Percentiles rank a stretch among this genome's conserved stretches.
phyloP scores from a whole-genome alignment of 2,329 filamentous ascomycete genomes.

The Emmonsia crescens region DNA sequence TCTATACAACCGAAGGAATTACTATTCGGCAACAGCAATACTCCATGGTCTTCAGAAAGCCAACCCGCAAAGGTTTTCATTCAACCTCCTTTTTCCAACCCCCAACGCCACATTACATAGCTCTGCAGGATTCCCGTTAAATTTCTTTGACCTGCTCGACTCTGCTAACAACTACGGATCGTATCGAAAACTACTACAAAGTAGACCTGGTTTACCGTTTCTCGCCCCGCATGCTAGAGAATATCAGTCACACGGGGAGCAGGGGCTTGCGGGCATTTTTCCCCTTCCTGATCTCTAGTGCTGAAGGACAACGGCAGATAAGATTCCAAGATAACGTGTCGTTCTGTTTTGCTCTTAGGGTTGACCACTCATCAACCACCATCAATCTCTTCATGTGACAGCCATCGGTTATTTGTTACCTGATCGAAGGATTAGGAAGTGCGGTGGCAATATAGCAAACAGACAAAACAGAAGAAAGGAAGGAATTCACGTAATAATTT shows the following conservation, averaged over 20 bases:
- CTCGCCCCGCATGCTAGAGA: slow-evolving; percentile 29
- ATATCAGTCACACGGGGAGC: slow-evolving; percentile 10
- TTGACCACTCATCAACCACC: not conserved
- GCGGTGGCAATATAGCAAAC: not conserved
- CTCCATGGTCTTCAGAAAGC: slow-evolving; percentile 27
- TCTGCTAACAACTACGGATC: slow-evolving; percentile 24
- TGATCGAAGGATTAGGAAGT: not conserved
- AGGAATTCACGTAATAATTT: not conserved
- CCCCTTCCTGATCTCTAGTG: slow-evolving; percentile 9
- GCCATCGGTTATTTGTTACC: not conserved
- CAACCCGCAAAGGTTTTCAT: slow-evolving; percentile 8
- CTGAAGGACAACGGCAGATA: not conserved
- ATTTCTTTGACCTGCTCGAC: slow-evolving; percentile 18
- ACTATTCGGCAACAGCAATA: slow-evolving; percentile 29
- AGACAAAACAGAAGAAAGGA: not conserved
- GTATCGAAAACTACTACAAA: slow-evolving; percentile 26
- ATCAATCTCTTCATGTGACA: not conserved
- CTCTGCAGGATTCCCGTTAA: slow-evolving; percentile 3
- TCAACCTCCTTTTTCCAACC: not conserved
- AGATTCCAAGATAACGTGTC: not conserved
- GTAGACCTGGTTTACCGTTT: slow-evolving; percentile 28
- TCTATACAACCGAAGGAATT: slow-evolving; percentile 23
- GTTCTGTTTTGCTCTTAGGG: not conserved
- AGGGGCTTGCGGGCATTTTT: slow-evolving; percentile 10
- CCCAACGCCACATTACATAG: not conserved